A percentile compares a stretch with the other conserved stretches of the same genome.
phyloP scores from a whole-genome alignment of 495 filamentous ascomycete species.

The Aspergillus asperescens region DNA sequence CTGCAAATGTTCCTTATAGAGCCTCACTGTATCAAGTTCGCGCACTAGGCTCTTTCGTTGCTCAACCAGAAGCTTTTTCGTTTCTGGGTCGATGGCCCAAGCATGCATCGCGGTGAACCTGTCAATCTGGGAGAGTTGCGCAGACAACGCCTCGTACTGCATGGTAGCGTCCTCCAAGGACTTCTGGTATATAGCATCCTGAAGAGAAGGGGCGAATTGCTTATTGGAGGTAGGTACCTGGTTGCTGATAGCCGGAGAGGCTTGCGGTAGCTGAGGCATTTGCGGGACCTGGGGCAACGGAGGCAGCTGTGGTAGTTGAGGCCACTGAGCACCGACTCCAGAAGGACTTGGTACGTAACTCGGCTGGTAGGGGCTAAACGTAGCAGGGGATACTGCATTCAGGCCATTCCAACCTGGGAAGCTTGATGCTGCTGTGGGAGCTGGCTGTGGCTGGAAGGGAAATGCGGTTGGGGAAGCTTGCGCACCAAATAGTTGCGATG shows the following conservation, averaged over 20 bases:
- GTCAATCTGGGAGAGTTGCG: constrained; percentile 32
- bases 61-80: constrained; percentile 31
- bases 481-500: constrained; percentile 10
- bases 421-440: constrained; percentile 5
- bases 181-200: constrained; percentile 9
- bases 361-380: constrained; percentile 12
- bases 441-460: constrained; percentile 8
- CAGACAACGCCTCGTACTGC: constrained; percentile 25
- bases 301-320: neutral
- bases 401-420: constrained; percentile 8
- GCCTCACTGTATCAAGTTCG: constrained; percentile 33
- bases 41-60: constrained; percentile 34
- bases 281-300: neutral
- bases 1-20: constrained; percentile 33
- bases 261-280: constrained; percentile 1
- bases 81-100: constrained; percentile 30
- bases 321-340: constrained; percentile 10
- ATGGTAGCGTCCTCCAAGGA: constrained; percentile 24
- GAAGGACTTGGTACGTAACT: constrained; percentile 9
- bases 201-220: constrained; percentile 2
- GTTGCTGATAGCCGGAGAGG: neutral
- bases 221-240: constrained; percentile 7
- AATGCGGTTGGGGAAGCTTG: constrained; percentile 1
- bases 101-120: constrained; percentile 37
- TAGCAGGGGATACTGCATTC: neutral